Evolutionary conservation across 768 basidiomycete species (phyloP).

Genomic region (Cystoderma amianthinum): DNA sequence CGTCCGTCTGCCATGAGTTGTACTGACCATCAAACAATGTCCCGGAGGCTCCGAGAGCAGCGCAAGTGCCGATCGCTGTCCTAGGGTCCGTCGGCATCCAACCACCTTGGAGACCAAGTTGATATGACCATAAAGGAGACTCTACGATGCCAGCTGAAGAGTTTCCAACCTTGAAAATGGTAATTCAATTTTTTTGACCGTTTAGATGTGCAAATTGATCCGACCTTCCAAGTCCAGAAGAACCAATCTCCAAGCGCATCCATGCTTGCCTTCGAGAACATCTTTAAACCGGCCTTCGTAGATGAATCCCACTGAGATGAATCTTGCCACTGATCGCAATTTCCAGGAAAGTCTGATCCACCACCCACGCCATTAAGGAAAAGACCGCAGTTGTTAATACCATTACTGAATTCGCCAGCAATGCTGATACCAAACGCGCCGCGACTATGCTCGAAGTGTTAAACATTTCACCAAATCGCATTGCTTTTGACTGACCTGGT

Average conservation of each 20-base stretch:
- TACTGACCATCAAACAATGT: slow-evolving; percentile 35
- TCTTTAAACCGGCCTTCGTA: slow-evolving; percentile 29
- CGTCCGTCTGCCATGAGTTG: slow-evolving; percentile 66
- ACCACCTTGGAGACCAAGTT: slow-evolving; percentile 30
- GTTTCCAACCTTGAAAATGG: slow-evolving; percentile 26
- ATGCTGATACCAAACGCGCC: slow-evolving; percentile 60
- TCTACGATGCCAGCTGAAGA: slow-evolving; percentile 28
- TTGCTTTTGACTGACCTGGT: too few relatives aligned
- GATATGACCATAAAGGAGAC: slow-evolving; percentile 45
- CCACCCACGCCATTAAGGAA: slow-evolving; percentile 20
- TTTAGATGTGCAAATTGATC: slow-evolving; percentile 1
- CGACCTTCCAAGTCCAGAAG: slow-evolving; percentile 51
- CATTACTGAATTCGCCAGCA: slow-evolving; percentile 76
- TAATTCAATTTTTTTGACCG: not conserved
- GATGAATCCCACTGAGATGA: slow-evolving; percentile 46
- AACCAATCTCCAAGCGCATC: slow-evolving; percentile 34
- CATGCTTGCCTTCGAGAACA: slow-evolving; percentile 54
- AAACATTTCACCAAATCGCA: slow-evolving; percentile 13
- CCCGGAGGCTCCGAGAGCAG: slow-evolving; percentile 36
- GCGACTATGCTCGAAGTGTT: slow-evolving; percentile 21
- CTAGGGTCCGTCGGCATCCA: slow-evolving; percentile 50
- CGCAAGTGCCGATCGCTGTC: slow-evolving; percentile 53
- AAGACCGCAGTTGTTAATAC: slow-evolving; percentile 55
- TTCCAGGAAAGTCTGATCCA: slow-evolving; percentile 18
- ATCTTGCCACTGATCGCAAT: slow-evolving; percentile 34